Base-by-base conservation (phyloP, 305 asterid species). In the Solanum hybrid region DNA sequence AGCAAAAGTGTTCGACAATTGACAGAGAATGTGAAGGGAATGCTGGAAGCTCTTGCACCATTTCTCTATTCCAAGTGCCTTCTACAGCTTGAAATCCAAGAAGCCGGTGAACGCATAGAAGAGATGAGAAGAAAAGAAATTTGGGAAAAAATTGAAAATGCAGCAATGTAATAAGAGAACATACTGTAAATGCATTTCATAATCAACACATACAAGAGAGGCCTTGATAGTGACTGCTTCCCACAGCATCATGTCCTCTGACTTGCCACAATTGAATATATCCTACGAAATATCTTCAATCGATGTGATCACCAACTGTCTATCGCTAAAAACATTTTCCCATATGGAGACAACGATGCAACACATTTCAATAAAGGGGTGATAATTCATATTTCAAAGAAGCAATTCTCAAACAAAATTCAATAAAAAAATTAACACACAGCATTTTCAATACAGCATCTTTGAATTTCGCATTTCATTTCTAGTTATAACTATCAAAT, bases 1-100 rank as follows among this genome's bases (percentile, higher is more conserved):
- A 95, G 95, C 94, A 90, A 42, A 34, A 92, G 93, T 31, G 99
- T 95, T 11, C 91, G 93, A 72, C 94, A 96, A 86, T 89, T 95
- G 69, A 95, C 98, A 0, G 93, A 94, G 75, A 95, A 94, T 77
- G 98, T 96, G 73, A 94, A 94, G 89, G 95, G 91, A 42, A 95
- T 95, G 98, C 91, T 95, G 89, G 94, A 92, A 88, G 96, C 92
- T 89, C 87, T 94, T 93, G 99, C 96, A 46, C 96, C 97, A 4
- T 78, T 42, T 81, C 90, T 95, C 31, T 96, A 96, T 92, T 86
- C 93, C 69, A 93, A 90, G 88, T 96, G 98, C 91, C 91, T 92
- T 32, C 85, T 91, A 5, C 90, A 92, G 94, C 92, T 95, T 89
- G 90, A 92, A 80, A 90, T 60, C 46, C 85, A 71, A 34, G 92